phyloP scores from a whole-genome alignment of 345 rosid species.

The Brassica incana region DNA sequence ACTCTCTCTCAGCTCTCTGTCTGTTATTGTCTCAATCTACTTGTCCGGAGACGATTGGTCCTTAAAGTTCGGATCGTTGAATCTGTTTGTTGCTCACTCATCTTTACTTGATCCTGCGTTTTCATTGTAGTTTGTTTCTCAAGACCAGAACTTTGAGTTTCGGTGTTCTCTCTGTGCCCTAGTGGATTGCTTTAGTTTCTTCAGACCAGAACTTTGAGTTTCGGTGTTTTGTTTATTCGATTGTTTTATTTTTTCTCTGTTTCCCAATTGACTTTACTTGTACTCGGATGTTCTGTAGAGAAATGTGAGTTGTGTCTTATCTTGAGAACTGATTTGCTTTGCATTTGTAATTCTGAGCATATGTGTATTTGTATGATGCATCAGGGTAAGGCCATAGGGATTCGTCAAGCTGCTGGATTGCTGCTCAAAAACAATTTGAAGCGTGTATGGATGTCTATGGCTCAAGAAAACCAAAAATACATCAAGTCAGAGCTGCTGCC shows the following conservation, averaged over 20 bases:
- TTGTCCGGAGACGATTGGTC: not conserved
- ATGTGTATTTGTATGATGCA: constrained; percentile 17
- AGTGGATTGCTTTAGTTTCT: not conserved
- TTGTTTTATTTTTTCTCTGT: not conserved
- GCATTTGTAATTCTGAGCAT: not conserved
- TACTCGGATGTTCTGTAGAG: not conserved
- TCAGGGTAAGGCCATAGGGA: constrained; percentile 81
- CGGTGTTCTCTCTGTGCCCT: not conserved
- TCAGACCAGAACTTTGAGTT: not conserved
- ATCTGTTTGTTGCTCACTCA: constrained; percentile 9
- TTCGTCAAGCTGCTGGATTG: constrained; percentile 98
- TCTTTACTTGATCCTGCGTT: constrained; percentile 10
- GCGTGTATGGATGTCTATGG: constrained; percentile 64
- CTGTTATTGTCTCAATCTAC: constrained; percentile 35
- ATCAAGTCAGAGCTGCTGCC: constrained; percentile 81
- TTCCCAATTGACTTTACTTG: constrained; percentile 27
- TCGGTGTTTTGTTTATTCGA: not conserved
- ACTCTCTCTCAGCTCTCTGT: not conserved
- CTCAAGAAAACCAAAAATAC: constrained; percentile 59
- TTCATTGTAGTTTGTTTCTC: not conserved
- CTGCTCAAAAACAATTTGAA: constrained; percentile 85
- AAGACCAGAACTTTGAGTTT: not conserved
- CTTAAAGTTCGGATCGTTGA: constrained; percentile 18
- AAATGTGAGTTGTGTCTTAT: not conserved
- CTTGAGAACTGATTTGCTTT: constrained; percentile 1